Evolutionary conservation across 2,329 filamentous ascomycete species (phyloP).

Genomic region (Paraphaeosphaeria sporulosa): DNA sequence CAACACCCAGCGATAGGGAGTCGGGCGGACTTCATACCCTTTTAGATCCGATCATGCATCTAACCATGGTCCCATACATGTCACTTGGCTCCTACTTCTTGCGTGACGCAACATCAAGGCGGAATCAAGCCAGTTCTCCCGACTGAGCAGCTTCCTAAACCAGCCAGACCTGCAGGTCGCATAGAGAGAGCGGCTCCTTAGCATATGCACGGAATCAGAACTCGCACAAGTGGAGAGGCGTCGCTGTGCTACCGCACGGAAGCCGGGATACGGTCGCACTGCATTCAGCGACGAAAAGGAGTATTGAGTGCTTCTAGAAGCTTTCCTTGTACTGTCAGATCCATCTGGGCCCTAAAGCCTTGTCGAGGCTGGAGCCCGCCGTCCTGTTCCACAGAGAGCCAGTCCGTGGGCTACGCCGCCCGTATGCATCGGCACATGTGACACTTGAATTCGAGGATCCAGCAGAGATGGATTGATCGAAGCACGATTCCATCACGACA

Average conservation of each 20-base stretch:
- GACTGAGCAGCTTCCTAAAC: conserved; percentile 10
- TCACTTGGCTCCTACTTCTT: neutral
- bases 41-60: neutral
- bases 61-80: neutral
- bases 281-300: conserved; percentile 1
- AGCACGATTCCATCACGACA: neutral
- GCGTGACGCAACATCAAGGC: conserved; percentile 1
- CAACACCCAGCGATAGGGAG: neutral
- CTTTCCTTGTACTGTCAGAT: neutral
- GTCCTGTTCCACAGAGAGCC: neutral
- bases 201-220: conserved; percentile 1
- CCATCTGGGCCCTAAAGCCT: neutral
- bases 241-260: conserved; percentile 5
- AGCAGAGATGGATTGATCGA: neutral
- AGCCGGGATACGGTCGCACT: neutral
- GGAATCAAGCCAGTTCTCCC: neutral
- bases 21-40: neutral
- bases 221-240: conserved; percentile 1
- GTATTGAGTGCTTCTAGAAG: neutral
- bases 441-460: neutral
- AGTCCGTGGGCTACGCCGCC: conserved; percentile 5
- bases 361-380: neutral
- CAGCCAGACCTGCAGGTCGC: conserved; percentile 1
- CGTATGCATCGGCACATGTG: neutral
- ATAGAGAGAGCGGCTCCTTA: conserved; percentile 6